These are phyloP conservation scores for Suhomyces emberorum DNA, from an alignment of 805 yeast species.

Conservation along the genomic window DNA sequence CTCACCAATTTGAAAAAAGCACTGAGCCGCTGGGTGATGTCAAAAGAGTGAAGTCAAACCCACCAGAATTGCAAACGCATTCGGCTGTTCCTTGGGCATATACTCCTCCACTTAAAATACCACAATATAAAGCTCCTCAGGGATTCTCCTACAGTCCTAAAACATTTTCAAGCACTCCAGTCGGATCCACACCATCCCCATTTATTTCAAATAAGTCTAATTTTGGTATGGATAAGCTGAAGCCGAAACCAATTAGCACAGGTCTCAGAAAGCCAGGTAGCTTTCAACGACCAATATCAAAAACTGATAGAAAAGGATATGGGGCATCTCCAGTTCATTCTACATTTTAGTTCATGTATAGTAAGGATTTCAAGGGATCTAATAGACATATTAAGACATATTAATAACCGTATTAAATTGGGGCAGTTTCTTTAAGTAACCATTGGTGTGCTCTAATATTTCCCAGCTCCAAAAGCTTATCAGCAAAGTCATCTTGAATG, in stretches of 20 bases:
- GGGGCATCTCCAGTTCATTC: constrained; percentile 6
- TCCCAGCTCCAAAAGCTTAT: constrained; percentile 46
- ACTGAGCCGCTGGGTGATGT: neutral
- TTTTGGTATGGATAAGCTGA: constrained; percentile 9
- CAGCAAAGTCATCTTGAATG: constrained; percentile 30
- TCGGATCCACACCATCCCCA: constrained; percentile 22
- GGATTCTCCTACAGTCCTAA: constrained; percentile 1
- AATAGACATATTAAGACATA: neutral
- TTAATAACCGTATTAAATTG: constrained; percentile 13
- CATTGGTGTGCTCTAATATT: constrained; percentile 64
- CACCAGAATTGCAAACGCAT: neutral
- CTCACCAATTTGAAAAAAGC: constrained; percentile 5
- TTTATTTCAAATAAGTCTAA: constrained; percentile 27
- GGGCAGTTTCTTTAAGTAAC: constrained; percentile 64
- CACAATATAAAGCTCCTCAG: constrained; percentile 22
- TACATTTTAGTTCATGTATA: constrained; percentile 2
- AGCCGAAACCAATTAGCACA: constrained; percentile 3
- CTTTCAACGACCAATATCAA: constrained; percentile 28
- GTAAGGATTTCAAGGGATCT: neutral
- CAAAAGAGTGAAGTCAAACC: constrained; percentile 7
- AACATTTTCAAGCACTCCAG: neutral
- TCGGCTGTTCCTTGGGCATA: constrained; percentile 3
- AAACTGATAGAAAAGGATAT: constrained; percentile 13
- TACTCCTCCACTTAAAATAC: constrained; percentile 17
- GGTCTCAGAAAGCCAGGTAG: constrained; percentile 33